Evolutionary conservation across 306 rosid genomes (phyloP), one percentile per base, ranked within the genome.

Genomic region (Urtica urens): DNA sequence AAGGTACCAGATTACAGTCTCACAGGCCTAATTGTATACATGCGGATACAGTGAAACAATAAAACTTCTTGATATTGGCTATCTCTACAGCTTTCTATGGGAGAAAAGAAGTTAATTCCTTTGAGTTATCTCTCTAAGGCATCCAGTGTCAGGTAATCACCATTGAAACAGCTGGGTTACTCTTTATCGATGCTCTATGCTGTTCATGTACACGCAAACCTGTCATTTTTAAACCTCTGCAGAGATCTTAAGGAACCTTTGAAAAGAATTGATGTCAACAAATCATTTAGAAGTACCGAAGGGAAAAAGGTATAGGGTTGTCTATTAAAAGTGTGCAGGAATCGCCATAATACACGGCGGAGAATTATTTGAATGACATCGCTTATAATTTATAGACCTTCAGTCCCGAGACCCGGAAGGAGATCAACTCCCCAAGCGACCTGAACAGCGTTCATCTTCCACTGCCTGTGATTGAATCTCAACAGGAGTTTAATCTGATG

Each of bases 121-220:
- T 62, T 64, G 42, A 81, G 77, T 67, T 80, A 72, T 53, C 64
- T 68, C 17, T 66, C 74, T 53, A 63, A 48, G 64, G 77, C 76
- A 58, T 74, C 76, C 43, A 58, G 57, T 59, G 72, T 54, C 85
- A 81, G 95, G 94, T 90, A 40, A 20, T 34, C 59, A 37, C 60
- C 58, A 39, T 19, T 53, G n/a, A n/a, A n/a, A n/a, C n/a, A n/a
- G n/a, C n/a, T n/a, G n/a, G 51, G n/a, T 50, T 28, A 39, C 40
- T 13, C 42, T 25, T 31, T 49, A 14, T 22, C 10, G 23, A 17
- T 27, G 12, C 24, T 28, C 9, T 17, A 11, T 26, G 6, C 6
- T n/a, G 20, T 31, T 30, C 17, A 2, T 71, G 46, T 57, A 55
- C 14, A 11, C 23, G 12, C 31, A 41, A 60, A 62, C 58, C 30